Evolutionary conservation across 345 rosid species (phyloP).

Genomic region (Trapa bicornis): DNA sequence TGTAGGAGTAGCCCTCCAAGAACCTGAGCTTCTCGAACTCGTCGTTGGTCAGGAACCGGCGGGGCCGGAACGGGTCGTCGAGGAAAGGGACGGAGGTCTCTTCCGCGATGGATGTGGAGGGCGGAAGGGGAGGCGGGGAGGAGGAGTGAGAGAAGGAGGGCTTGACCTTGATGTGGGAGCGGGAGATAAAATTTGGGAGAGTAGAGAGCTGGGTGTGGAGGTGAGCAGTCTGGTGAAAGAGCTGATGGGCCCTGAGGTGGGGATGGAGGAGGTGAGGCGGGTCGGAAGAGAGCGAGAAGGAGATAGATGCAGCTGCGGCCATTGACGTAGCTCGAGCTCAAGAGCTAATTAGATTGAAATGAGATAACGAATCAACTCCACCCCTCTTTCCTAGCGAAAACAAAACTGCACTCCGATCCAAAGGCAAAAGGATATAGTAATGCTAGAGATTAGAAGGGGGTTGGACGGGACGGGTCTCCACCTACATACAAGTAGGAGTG

Average conservation of each 20-base stretch:
- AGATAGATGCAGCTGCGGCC: constrained; percentile 27
- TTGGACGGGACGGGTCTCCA: too few species aligned
- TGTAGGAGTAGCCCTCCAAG: constrained; percentile 53
- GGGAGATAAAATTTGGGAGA: constrained; percentile 19
- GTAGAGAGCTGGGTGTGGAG: constrained; percentile 19
- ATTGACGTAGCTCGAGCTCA: constrained; percentile 13
- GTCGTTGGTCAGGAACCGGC: constrained; percentile 50
- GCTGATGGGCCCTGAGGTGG: constrained; percentile 10
- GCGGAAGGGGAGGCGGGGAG: constrained; percentile 31
- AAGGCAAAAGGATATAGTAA: too few species aligned
- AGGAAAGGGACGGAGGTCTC: constrained; percentile 25
- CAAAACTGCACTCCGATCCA: not conserved
- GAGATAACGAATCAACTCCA: not conserved
- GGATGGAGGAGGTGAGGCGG: constrained; percentile 15
- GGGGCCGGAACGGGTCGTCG: constrained; percentile 44
- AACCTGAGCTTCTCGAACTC: constrained; percentile 56
- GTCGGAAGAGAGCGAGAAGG: constrained; percentile 33
- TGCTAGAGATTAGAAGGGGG: too few species aligned
- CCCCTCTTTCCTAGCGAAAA: not conserved
- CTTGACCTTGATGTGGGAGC: constrained; percentile 25
- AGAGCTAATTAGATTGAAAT: not conserved
- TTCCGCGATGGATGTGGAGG: constrained; percentile 13
- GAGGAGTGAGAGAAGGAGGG: constrained; percentile 23
- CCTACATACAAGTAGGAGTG: too few species aligned
- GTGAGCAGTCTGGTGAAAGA: constrained; percentile 7